Conservation (phyloP, 2,329 filamentous ascomycete species). For the Phialophora expanda region DNA sequence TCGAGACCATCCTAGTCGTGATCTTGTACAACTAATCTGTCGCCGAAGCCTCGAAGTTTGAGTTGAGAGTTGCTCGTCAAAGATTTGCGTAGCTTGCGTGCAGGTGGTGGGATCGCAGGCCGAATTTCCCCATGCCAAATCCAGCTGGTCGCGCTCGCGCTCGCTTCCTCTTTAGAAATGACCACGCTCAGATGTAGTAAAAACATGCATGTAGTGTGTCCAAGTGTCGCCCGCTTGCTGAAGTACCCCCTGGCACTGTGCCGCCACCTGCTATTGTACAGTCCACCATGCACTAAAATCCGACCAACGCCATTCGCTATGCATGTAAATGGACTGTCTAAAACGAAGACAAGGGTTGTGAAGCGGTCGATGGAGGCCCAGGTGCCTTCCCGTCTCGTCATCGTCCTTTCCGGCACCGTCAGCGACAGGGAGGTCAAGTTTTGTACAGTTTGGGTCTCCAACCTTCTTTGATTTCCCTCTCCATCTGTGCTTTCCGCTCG, state of each 20-base stretch:
- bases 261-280: slow-evolving; percentile 30
- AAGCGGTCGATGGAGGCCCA: slow-evolving; percentile 4
- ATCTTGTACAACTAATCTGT: not conserved
- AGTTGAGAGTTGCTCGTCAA: slow-evolving; percentile 22
- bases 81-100: not conserved
- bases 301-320: slow-evolving; percentile 38
- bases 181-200: not conserved
- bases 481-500: slow-evolving; percentile 71
- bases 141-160: not conserved
- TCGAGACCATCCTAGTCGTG: not conserved
- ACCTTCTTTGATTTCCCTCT: slow-evolving; percentile 80
- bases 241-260: not conserved
- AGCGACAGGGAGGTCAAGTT: slow-evolving; percentile 63
- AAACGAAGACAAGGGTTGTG: slow-evolving; percentile 14
- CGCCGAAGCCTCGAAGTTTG: not conserved
- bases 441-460: slow-evolving; percentile 97
- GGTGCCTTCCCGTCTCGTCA: slow-evolving; percentile 29
- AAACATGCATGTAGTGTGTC: slow-evolving; percentile 4
- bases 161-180: not conserved
- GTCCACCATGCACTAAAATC: slow-evolving; percentile 6
- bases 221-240: slow-evolving; percentile 10
- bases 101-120: not conserved
- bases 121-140: not conserved
- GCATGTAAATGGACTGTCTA: slow-evolving; percentile 22
- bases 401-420: slow-evolving; percentile 38